These are phyloP conservation scores for Lasiosphaeriaceae sp. DNA, from an alignment of 495 filamentous ascomycete genomes.

Conservation along the genomic window DNA sequence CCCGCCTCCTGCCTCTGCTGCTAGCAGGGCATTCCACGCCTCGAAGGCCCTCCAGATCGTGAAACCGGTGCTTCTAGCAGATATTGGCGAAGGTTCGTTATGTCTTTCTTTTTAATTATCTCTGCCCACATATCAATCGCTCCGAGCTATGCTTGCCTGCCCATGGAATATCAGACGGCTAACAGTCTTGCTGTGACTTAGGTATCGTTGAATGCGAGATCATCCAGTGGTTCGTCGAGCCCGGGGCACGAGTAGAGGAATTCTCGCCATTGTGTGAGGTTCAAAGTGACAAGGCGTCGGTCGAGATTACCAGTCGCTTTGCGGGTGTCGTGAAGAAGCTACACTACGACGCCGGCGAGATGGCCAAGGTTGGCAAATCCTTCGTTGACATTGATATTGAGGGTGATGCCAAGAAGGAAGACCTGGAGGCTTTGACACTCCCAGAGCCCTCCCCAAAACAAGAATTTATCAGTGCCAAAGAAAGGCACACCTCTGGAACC, in stretches of 20 bases:
- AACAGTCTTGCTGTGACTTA: slow-evolving; percentile 26
- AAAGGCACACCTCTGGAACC: background rate
- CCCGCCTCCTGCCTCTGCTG: slow-evolving; percentile 11
- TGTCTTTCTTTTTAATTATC: background rate
- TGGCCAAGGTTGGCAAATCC: slow-evolving; percentile 87
- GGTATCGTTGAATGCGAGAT: slow-evolving; percentile 97
- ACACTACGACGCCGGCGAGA: slow-evolving; percentile 92
- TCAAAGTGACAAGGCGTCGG: slow-evolving; percentile 97
- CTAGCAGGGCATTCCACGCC: slow-evolving; percentile 56
- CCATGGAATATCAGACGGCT: background rate
- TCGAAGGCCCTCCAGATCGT: slow-evolving; percentile 56
- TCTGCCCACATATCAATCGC: background rate
- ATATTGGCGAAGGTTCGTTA: slow-evolving; percentile 87
- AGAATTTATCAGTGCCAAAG: background rate
- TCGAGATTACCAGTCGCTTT: slow-evolving; percentile 95
- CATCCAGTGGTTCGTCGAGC: slow-evolving; percentile 99
- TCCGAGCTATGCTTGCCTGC: background rate
- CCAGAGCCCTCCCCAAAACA: slow-evolving; percentile 21
- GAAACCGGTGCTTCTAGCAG: slow-evolving; percentile 86
- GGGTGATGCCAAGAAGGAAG: slow-evolving; percentile 47
- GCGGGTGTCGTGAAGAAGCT: slow-evolving; percentile 95
- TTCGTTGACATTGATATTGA: slow-evolving; percentile 74
- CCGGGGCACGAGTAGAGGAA: slow-evolving; percentile 92
- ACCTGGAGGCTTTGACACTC: slow-evolving; percentile 37
- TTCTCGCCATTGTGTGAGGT: slow-evolving; percentile 98